These are phyloP conservation scores for Garcia nutans DNA, from an alignment of 345 rosid genomes.

Conservation along the genomic window DNA sequence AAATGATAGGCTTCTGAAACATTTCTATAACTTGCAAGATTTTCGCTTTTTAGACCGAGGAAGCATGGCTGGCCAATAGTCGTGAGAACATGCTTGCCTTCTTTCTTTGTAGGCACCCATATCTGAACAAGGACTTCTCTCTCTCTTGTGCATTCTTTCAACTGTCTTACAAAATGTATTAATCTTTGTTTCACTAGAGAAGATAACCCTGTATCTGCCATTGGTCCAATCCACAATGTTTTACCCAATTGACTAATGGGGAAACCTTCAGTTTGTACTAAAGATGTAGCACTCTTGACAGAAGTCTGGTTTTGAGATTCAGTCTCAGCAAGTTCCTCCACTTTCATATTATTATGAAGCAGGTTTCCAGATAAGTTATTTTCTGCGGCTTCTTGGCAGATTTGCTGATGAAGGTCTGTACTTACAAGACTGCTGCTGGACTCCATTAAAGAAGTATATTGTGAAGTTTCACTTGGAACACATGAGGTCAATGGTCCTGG, in stretches of 20 bases:
- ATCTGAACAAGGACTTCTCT: slow-evolving; percentile 69
- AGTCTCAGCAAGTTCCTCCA: slow-evolving; percentile 26
- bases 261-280: slow-evolving; percentile 31
- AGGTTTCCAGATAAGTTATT: slow-evolving; percentile 23
- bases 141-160: slow-evolving; percentile 54
- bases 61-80: slow-evolving; percentile 72
- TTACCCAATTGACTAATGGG: slow-evolving; percentile 44
- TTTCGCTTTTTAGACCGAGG: slow-evolving; percentile 46
- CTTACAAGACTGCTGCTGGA: slow-evolving; percentile 22
- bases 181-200: slow-evolving; percentile 59
- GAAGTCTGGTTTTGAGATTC: slow-evolving; percentile 26
- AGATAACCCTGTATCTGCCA: slow-evolving; percentile 29
- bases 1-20: slow-evolving; percentile 69
- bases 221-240: slow-evolving; percentile 71
- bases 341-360: slow-evolving; percentile 21
- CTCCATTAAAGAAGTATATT: slow-evolving; percentile 30
- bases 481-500: slow-evolving; percentile 32
- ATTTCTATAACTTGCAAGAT: slow-evolving; percentile 63
- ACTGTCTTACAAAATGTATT: slow-evolving; percentile 44
- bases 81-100: slow-evolving; percentile 65
- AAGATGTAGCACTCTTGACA: slow-evolving; percentile 27
- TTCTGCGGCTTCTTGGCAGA: slow-evolving; percentile 33
- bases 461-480: slow-evolving; percentile 26
- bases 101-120: slow-evolving; percentile 79
- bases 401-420: slow-evolving; percentile 28